Evolutionary conservation across 805 yeast genomes (phyloP), one percentile per base, ranked within the genome.

Genomic region (Zygotorulaspora chibaensis): DNA sequence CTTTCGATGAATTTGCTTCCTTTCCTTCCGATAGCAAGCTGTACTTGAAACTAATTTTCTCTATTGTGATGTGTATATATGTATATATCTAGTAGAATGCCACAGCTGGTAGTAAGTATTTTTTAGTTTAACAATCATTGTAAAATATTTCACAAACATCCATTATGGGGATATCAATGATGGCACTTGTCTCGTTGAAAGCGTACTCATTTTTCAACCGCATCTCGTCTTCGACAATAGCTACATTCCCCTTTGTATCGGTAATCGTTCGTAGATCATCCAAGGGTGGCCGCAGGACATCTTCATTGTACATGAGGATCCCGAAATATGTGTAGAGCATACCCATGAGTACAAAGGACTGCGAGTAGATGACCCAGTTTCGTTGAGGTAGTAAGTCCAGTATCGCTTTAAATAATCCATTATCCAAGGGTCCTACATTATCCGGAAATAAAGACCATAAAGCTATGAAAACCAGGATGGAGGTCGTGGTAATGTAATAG

Each of bases 321-420:
- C 82, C 87, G 1, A 84, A 69, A 62, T 90, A 91, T 0, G 75
- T 76, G 58, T 79, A 89, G 13, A 82, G 66, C 88, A 90, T 81
- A 9, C 74, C 62, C 74, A 87, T 79, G 26, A 91, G 66, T 4
- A 83, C 73, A 53, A 78, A 79, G 11, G 87, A 73, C 3, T 96
- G 96, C 2, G 86, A 63, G 1, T 87, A 85, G 29, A 86, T 61
- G 2, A 95, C 83, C 99, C 98, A 93, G 81, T 90, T 85, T 53
- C 95, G 73, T 27, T 91, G 85, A 0, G 98, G 98, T 81, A 89
- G 56, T 75, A 77, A 15, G 84, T 77, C 13, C 80, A 81, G 26
- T 79, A 53, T 8, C 56, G 55, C 46, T 79, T 73, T 35, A 43
- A 48, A 39, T 31, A 46, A 39, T 17, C 53, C 35, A 16, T 76